Conservation (phyloP, 2,329 filamentous ascomycete species). For the Pseudogymnoascus sp. region DNA sequence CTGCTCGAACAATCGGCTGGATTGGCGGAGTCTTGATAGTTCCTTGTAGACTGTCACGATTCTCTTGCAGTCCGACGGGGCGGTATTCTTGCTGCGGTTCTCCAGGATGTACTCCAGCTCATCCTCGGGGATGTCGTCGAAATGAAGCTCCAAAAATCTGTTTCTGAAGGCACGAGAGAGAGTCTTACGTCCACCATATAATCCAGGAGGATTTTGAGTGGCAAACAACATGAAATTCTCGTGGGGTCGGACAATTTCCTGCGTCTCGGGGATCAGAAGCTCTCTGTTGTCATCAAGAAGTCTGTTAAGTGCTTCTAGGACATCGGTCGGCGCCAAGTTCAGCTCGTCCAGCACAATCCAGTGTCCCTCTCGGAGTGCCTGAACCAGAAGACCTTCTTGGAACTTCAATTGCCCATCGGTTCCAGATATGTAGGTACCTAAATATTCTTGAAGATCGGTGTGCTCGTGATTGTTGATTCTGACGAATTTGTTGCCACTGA, state of each 20-base stretch:
- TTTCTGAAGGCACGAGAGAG: slow-evolving; percentile 94
- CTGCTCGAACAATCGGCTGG: slow-evolving; percentile 86
- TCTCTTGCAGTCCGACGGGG: slow-evolving; percentile 79
- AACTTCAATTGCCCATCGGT: slow-evolving; percentile 78
- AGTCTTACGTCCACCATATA: slow-evolving; percentile 91
- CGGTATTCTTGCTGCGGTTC: slow-evolving; percentile 74
- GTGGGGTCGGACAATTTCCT: slow-evolving; percentile 85
- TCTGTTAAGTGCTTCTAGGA: slow-evolving; percentile 90
- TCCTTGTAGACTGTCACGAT: slow-evolving; percentile 94
- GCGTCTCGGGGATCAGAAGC: slow-evolving; percentile 89
- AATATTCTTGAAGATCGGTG: slow-evolving; percentile 93
- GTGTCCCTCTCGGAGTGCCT: slow-evolving; percentile 83
- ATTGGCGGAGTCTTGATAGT: slow-evolving; percentile 80
- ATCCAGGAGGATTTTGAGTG: slow-evolving; percentile 89
- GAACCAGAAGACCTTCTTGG: slow-evolving; percentile 87
- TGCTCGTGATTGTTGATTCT: slow-evolving; percentile 99
- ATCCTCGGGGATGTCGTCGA: slow-evolving; percentile 93
- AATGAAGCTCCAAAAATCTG: slow-evolving; percentile 91
- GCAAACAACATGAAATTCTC: slow-evolving; percentile 97
- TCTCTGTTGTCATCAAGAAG: slow-evolving; percentile 94
- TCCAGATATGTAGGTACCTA: slow-evolving; percentile 87
- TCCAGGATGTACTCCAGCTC: slow-evolving; percentile 89
- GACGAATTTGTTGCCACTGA: slow-evolving; percentile 93
- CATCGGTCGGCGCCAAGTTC: slow-evolving; percentile 93
- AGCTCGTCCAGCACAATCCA: slow-evolving; percentile 98